Percentiles rank a stretch among this genome's conserved stretches.
phyloP scores from a whole-genome alignment of 2,329 filamentous ascomycete genomes.

The Plectosphaerella sp. region DNA sequence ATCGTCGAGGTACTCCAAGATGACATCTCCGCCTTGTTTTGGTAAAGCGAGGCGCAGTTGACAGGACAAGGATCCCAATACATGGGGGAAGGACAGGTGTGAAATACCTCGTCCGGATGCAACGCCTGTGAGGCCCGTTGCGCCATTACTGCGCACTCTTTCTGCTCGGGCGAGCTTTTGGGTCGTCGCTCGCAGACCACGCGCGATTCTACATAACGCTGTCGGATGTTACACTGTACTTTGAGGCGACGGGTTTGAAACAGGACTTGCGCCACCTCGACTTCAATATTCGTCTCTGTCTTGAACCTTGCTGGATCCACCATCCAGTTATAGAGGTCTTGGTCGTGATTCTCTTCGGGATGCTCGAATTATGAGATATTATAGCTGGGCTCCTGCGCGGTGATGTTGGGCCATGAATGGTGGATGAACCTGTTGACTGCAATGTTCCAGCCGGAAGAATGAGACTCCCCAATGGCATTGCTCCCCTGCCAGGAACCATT shows the following conservation, averaged over 20 bases:
- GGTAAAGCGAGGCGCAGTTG: too few relatives aligned
- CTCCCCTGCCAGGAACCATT: slow-evolving; percentile 1
- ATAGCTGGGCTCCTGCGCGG: too few relatives aligned
- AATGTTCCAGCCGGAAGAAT: too few relatives aligned
- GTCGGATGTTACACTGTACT: neutral
- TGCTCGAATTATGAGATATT: too few relatives aligned
- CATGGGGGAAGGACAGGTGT: slow-evolving; percentile 1
- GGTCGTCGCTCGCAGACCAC: too few relatives aligned
- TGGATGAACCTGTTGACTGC: slow-evolving; percentile 4
- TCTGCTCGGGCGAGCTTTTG: too few relatives aligned
- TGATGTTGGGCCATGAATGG: neutral
- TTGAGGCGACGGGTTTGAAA: neutral
- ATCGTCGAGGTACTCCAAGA: too few relatives aligned
- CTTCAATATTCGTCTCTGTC: neutral
- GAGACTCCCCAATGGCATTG: too few relatives aligned
- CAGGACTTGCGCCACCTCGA: neutral
- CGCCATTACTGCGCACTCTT: neutral
- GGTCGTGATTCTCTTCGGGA: too few relatives aligned
- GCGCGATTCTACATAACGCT: slow-evolving; percentile 6
- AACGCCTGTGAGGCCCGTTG: slow-evolving; percentile 1
- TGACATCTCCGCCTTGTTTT: too few relatives aligned
- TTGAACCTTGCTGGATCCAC: neutral
- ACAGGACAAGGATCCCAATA: too few relatives aligned
- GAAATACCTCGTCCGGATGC: slow-evolving; percentile 1
- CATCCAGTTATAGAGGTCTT: too few relatives aligned